Conservation (phyloP, 116 monocot species). For the Phalaenopsis hybrid region DNA sequence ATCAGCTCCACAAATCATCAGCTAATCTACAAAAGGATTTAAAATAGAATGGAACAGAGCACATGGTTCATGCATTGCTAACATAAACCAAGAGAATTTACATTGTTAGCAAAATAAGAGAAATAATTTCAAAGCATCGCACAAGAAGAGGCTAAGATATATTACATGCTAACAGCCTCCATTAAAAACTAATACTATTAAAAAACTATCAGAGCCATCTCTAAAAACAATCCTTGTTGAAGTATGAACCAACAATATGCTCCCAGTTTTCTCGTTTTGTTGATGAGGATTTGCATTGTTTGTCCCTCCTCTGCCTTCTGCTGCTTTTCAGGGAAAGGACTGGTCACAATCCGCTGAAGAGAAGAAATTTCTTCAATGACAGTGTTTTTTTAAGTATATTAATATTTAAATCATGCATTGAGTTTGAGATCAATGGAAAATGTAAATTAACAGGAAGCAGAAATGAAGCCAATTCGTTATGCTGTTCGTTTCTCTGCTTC, state of each 20-base stretch:
- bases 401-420: neutral
- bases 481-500: neutral
- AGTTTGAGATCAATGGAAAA: neutral
- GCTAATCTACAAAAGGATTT: neutral
- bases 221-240: neutral
- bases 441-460: neutral
- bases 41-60: neutral
- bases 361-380: neutral
- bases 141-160: neutral
- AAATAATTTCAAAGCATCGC: neutral
- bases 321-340: conserved; percentile 6
- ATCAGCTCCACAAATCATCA: neutral
- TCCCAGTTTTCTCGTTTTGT: neutral
- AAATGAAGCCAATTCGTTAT: neutral
- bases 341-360: conserved; percentile 13
- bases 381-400: neutral
- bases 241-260: neutral
- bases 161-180: conserved; percentile 1
- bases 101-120: neutral
- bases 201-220: neutral
- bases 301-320: neutral
- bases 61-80: neutral
- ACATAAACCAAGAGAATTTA: neutral
- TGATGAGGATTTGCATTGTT: neutral
- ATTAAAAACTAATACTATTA: neutral